phyloP scores from a whole-genome alignment of 225 moss, liverwort and hornwort genomes.

The Neckera pumila region DNA sequence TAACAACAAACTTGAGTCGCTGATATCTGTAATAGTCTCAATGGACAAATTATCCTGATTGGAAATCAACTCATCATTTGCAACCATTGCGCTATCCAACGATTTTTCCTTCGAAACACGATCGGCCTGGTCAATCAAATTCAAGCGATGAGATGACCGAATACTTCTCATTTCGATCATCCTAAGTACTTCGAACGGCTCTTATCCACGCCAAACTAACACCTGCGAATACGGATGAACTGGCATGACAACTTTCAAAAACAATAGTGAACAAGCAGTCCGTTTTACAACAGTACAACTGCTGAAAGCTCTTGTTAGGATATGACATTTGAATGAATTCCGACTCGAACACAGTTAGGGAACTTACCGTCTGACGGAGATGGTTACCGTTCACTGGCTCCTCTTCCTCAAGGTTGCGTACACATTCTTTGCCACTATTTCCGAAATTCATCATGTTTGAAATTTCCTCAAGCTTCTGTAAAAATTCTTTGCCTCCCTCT shows the following conservation, averaged over 20 bases:
- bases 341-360: background rate
- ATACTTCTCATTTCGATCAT: background rate
- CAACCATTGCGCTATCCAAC: background rate
- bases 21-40: background rate
- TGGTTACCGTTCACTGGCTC: background rate
- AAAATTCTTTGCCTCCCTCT: background rate
- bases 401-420: background rate
- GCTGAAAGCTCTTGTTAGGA: background rate
- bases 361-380: background rate
- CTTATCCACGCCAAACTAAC: background rate
- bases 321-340: background rate
- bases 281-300: background rate
- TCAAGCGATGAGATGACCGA: background rate
- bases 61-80: background rate
- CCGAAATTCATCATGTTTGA: background rate
- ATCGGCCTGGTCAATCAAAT: background rate
- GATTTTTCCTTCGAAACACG: background rate
- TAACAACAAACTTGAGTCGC: background rate
- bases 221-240: background rate
- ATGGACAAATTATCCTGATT: background rate
- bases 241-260: background rate
- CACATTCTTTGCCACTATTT: background rate
- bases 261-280: background rate
- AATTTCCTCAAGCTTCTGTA: background rate
- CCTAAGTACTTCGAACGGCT: background rate